Evolutionary conservation across 2,329 filamentous ascomycete genomes (phyloP), one percentile per base, ranked within the genome.

Genomic region (Exserohilum rostratum): DNA sequence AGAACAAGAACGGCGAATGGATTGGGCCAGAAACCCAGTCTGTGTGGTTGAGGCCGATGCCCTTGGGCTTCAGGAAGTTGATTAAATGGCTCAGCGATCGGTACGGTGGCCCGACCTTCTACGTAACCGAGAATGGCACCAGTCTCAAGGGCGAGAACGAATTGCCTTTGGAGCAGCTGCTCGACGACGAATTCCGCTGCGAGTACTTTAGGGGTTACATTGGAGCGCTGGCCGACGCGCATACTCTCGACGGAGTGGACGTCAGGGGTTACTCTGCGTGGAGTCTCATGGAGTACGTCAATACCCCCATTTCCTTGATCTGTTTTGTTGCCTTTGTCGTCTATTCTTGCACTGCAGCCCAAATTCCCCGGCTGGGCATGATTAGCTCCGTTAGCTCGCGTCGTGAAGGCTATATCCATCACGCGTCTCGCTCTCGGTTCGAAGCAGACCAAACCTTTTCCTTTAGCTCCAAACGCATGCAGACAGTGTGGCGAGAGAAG

Each of bases 91-190:
- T 75, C 57, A 90, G 86, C 71, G 86, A 89, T 70, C 85, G 91
- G 20, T 96, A 96, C 76, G 83, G 82, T 33, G 79, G 84, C 63
- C 91, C 91, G 33, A 86, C 85, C 69, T 93, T 96, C 77, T 93
- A 91, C 73, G 89, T 95, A 50, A 96, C 91, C 0, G 91, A 96
- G 80, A 96, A 93, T 75, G 91, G 91, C 35, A 96, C 91, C 3
- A 91, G 88, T 66, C 76, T 96, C 71, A 90, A 91, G 77, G 89
- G 87, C 43, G 91, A 96, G 80, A 93, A 90, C 70, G 87, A 93
- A 59, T 78, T 93, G 70, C 78, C 86, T 1, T 74, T 85, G 20
- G 86, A 90, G 58, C 67, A 90, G 76, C 86, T 95, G 55, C 79
- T 96, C 42, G 79, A 93, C 55, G 91, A 96, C 73, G 88, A 91